phyloP scores from a whole-genome alignment of 192 early-diverging fungal genomes.

The Radiomyces spectabilis region DNA sequence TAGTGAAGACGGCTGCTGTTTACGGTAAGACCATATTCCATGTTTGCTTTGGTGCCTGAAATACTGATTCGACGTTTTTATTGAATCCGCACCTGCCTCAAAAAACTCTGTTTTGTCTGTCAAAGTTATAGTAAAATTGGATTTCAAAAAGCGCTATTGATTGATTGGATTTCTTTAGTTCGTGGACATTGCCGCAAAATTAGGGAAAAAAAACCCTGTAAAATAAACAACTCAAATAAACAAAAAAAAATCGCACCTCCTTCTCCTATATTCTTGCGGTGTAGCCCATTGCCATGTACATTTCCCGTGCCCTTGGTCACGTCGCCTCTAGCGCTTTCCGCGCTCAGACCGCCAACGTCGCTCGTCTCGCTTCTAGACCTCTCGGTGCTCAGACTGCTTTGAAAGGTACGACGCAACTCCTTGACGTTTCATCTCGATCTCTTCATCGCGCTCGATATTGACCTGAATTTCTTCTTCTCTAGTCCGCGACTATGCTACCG shows the following conservation, averaged over 20 bases:
- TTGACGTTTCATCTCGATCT: background rate
- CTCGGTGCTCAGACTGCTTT: slow-evolving; percentile 9
- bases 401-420: slow-evolving; percentile 1
- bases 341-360: slow-evolving; percentile 19
- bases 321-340: slow-evolving; percentile 21
- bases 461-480: slow-evolving; percentile 1
- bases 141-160: no score
- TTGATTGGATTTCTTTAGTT: no score
- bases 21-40: no score
- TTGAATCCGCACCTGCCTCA: no score
- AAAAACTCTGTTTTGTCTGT: no score
- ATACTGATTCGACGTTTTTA: no score
- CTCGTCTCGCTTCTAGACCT: slow-evolving; percentile 12
- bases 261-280: background rate
- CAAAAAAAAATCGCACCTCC: background rate
- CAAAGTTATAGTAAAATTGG: no score
- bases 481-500: slow-evolving; percentile 57
- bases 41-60: no score
- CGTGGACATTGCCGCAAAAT: no score
- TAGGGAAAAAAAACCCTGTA: no score
- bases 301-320: slow-evolving; percentile 29
- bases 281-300: slow-evolving; percentile 20
- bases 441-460: background rate
- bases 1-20: no score
- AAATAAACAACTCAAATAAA: no score